Evolutionary conservation across 78 protist genomes (phyloP).

Genomic region (Planoprotostelium fungivorum): DNA sequence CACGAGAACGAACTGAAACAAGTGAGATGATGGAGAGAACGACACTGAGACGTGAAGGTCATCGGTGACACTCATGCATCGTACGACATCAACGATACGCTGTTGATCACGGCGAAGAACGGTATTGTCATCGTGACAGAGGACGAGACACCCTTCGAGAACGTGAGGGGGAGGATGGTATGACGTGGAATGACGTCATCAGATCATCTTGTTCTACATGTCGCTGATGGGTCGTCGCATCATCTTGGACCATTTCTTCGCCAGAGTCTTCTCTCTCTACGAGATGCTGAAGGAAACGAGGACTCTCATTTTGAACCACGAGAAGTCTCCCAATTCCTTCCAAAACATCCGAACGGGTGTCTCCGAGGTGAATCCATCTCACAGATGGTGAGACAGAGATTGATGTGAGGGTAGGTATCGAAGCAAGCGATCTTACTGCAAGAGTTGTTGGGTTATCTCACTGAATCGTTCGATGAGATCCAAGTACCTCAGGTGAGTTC

Average conservation of each 20-base stretch:
- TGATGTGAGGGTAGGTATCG: slow-evolving; percentile 1
- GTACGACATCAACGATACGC: slow-evolving; percentile 6
- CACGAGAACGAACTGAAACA: slow-evolving; percentile 37
- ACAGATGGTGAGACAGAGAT: background rate
- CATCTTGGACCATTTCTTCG: slow-evolving; percentile 12
- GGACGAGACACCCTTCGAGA: slow-evolving; percentile 5
- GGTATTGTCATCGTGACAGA: slow-evolving; percentile 21
- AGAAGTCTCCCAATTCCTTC: background rate
- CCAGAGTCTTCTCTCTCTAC: slow-evolving; percentile 12
- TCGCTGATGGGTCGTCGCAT: slow-evolving; percentile 14
- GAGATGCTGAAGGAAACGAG: slow-evolving; percentile 9
- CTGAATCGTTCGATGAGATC: background rate
- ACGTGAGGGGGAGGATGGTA: background rate
- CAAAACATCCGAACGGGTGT: background rate
- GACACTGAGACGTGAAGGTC: slow-evolving; percentile 7
- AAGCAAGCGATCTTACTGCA: slow-evolving; percentile 14
- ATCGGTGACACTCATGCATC: slow-evolving; percentile 9
- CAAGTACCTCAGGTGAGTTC: slow-evolving; percentile 7
- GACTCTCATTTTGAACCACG: background rate
- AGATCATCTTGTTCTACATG: background rate
- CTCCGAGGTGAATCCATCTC: background rate
- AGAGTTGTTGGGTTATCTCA: slow-evolving; percentile 2
- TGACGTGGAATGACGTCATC: background rate
- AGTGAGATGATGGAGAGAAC: background rate
- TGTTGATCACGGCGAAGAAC: slow-evolving; percentile 11